Conservation (phyloP, 208 protist species). For the Herpetomonas muscarum region DNA sequence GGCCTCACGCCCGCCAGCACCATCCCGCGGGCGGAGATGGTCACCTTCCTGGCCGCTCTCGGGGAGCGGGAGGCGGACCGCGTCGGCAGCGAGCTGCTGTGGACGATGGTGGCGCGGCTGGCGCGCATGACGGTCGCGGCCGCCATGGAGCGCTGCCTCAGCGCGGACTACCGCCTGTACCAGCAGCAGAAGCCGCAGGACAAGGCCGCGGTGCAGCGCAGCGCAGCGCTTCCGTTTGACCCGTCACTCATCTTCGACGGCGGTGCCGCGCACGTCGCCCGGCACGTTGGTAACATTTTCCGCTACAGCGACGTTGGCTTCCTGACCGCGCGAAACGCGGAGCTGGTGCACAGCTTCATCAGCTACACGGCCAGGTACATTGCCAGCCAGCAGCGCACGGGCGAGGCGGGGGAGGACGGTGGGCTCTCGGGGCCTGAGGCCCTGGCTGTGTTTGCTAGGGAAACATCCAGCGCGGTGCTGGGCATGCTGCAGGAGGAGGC, state of each 20-base stretch:
- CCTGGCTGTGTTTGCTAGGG: constrained; percentile 32
- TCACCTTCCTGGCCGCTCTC: constrained; percentile 22
- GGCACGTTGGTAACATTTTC: constrained; percentile 52
- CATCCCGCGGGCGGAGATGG: constrained; percentile 32
- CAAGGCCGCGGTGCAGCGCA: background rate
- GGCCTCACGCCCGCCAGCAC: constrained; percentile 14
- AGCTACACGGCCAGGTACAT: constrained; percentile 7
- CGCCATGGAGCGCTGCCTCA: constrained; percentile 23
- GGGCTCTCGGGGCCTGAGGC: background rate
- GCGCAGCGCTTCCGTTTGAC: constrained; percentile 11
- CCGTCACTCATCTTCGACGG: constrained; percentile 15
- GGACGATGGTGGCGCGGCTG: constrained; percentile 6
- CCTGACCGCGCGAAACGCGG: background rate
- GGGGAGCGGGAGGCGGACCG: background rate
- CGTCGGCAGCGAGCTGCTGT: background rate
- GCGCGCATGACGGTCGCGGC: constrained; percentile 13
- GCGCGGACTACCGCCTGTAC: constrained; percentile 21
- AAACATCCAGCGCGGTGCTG: constrained; percentile 35
- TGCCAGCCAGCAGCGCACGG: background rate
- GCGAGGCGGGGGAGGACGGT: background rate
- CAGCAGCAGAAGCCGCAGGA: background rate
- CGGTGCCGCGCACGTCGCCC: constrained; percentile 8
- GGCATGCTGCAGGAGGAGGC: constrained; percentile 40
- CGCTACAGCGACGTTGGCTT: constrained; percentile 32
- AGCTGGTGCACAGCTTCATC: constrained; percentile 3